A percentile compares a stretch with the other conserved stretches of the same genome.
Conservation (phyloP, 2,329 filamentous ascomycete genomes). For the Paecilomyces sp. region DNA sequence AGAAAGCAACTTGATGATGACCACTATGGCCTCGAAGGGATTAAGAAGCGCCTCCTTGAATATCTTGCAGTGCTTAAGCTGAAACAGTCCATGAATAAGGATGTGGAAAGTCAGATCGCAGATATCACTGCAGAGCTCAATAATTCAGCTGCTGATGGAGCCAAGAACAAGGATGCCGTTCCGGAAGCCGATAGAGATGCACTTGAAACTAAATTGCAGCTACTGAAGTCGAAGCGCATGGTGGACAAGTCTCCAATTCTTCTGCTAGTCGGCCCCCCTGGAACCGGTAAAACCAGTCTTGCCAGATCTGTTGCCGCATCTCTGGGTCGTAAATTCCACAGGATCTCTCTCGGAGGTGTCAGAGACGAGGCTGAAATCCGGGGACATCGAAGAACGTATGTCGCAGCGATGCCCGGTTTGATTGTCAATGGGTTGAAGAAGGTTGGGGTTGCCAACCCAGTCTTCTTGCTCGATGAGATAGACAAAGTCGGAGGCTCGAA, state of each 20-base stretch:
- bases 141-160: constrained; percentile 36
- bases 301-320: constrained; percentile 90
- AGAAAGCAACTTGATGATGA: constrained; percentile 90
- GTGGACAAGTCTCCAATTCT: constrained; percentile 94
- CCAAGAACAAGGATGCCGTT: constrained; percentile 50
- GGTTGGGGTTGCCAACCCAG: constrained; percentile 89
- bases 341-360: constrained; percentile 92
- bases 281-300: constrained; percentile 91
- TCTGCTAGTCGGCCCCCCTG: constrained; percentile 84
- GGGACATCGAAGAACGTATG: constrained; percentile 90
- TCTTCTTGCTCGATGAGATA: constrained; percentile 93
- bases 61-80: constrained; percentile 94
- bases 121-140: constrained; percentile 44
- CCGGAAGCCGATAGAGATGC: constrained; percentile 40
- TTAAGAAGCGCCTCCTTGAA: constrained; percentile 92
- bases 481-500: constrained; percentile 91
- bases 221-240: constrained; percentile 75
- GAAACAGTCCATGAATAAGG: constrained; percentile 83
- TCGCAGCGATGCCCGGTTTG: constrained; percentile 96
- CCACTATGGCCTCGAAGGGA: constrained; percentile 92
- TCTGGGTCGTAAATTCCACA: constrained; percentile 89
- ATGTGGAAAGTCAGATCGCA: constrained; percentile 68
- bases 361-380: constrained; percentile 95
- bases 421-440: constrained; percentile 93
- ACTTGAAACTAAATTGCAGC: constrained; percentile 58